phyloP scores from a whole-genome alignment of 805 yeast genomes.

The Monosporozyma servazzii region DNA sequence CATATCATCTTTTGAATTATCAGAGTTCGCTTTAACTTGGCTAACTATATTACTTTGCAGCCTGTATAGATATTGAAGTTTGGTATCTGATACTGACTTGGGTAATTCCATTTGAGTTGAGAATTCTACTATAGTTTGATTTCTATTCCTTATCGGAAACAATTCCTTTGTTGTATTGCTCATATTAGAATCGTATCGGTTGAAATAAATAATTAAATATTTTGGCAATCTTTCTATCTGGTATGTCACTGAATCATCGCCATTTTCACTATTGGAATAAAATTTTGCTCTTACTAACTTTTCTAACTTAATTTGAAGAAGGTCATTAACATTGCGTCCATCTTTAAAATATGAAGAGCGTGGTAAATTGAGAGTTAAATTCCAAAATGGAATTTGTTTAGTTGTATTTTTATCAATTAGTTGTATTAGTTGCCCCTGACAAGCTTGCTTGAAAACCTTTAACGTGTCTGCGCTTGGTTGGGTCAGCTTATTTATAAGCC shows the following conservation, averaged over 20 bases:
- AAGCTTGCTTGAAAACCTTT: conserved; percentile 25
- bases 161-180: conserved; percentile 18
- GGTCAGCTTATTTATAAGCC: conserved; percentile 47
- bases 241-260: conserved; percentile 6
- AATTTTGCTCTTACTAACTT: conserved; percentile 37
- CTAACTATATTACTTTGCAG: conserved; percentile 43
- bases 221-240: conserved; percentile 39
- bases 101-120: conserved; percentile 31
- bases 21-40: conserved; percentile 13
- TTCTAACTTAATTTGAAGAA: conserved; percentile 38
- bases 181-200: conserved; percentile 35
- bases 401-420: not conserved
- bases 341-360: conserved; percentile 46
- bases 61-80: conserved; percentile 12
- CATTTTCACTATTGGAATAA: conserved; percentile 7
- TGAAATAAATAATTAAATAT: conserved; percentile 45
- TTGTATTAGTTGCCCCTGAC: conserved; percentile 42
- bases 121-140: conserved; percentile 57
- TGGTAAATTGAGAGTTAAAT: conserved; percentile 51
- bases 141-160: conserved; percentile 34
- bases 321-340: conserved; percentile 34
- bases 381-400: conserved; percentile 20
- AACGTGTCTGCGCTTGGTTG: conserved; percentile 23
- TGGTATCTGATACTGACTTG: not conserved
- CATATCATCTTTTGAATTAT: conserved; percentile 25